Evolutionary conservation across 2,329 filamentous ascomycete species (phyloP).

Genomic region (Onygenales sp.): DNA sequence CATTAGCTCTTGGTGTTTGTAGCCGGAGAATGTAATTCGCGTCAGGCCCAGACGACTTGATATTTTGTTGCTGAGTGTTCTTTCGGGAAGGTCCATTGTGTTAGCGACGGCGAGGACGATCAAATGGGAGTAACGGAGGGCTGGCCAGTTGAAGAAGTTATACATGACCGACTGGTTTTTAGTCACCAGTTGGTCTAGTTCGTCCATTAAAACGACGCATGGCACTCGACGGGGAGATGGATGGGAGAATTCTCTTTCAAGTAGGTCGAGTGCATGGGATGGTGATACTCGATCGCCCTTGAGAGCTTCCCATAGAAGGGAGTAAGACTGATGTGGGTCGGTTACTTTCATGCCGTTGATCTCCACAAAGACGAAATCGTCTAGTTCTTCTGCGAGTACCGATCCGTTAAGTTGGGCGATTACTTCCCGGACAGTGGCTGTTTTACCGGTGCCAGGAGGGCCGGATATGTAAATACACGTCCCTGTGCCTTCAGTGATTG

Average conservation of each 20-base stretch:
- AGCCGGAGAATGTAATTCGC: slow-evolving; percentile 92
- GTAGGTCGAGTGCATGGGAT: slow-evolving; percentile 77
- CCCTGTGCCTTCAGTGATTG: slow-evolving; percentile 85
- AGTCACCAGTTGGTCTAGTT: slow-evolving; percentile 93
- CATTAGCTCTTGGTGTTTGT: slow-evolving; percentile 95
- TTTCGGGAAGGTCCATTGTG: slow-evolving; percentile 95
- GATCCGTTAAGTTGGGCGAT: slow-evolving; percentile 81
- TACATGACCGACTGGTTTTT: slow-evolving; percentile 99
- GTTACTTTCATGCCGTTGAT: slow-evolving; percentile 99
- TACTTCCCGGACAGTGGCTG: slow-evolving; percentile 91
- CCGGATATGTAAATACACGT: slow-evolving; percentile 98
- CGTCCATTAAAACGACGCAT: slow-evolving; percentile 96
- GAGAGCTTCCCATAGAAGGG: slow-evolving; percentile 88
- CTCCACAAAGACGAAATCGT: slow-evolving; percentile 98
- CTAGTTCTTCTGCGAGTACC: slow-evolving; percentile 80
- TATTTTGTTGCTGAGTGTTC: slow-evolving; percentile 97
- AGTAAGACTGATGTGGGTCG: slow-evolving; percentile 93
- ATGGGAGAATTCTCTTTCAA: slow-evolving; percentile 86
- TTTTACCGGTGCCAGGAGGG: slow-evolving; percentile 96
- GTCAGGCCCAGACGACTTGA: slow-evolving; percentile 84
- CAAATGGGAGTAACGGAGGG: slow-evolving; percentile 76
- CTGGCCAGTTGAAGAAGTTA: slow-evolving; percentile 99
- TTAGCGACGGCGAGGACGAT: slow-evolving; percentile 97
- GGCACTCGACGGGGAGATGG: slow-evolving; percentile 85
- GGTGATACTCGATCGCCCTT: slow-evolving; percentile 89